Base-by-base conservation (phyloP, 139 green algal genomes). In the Tetraselmis striata region DNA sequence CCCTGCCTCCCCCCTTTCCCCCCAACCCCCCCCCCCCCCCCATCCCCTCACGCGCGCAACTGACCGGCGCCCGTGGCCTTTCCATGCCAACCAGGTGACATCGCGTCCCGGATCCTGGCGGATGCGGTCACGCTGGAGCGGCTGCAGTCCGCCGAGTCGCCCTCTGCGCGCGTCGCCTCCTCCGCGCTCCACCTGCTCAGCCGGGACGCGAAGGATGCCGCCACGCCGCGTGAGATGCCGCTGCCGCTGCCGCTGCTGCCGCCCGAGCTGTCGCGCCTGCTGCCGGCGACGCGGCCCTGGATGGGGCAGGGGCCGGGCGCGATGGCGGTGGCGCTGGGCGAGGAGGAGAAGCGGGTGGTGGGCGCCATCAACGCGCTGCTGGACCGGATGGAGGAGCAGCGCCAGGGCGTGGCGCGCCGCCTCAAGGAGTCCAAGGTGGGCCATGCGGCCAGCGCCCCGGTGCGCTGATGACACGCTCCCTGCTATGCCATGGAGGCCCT, bases 291-390 rank as follows among this genome's bases (percentile, higher is more conserved):
- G 27, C 27, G 86, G 86, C 2, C 83, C 83, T 5, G 32, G 87
- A 18, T 81, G 79, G 24, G 78, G 45, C 27, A 76, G 28, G 29
- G 84, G 81, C 76, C 81, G 81, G 1, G 78, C 84, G 45, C 45
- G 18, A 67, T 67, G 45, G 45, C 45, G 79, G 81, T 81, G 23
- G 78, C 85, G 22, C 78, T 89, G 76, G 86, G 74, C 2, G 86
- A 89, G 83, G 83, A 89, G 83, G 81, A 89, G 83, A 30, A 84
- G 81, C 81, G 86, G 76, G 58, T 85, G 30, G 80, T 86, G 77
- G 11, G 79, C 22, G 77, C 76, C 29, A 85, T 89, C 29, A 75
- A 84, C 58, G 30, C 29, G 18, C 45, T 89, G 77, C 31, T 89
- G 32, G 77, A 27, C 0, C 24, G 80, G n/a, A 86, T 82, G 58